Evolutionary conservation across 2,329 filamentous ascomycete genomes (phyloP).

Genomic region (Pyrenophora tritici-repentis): DNA sequence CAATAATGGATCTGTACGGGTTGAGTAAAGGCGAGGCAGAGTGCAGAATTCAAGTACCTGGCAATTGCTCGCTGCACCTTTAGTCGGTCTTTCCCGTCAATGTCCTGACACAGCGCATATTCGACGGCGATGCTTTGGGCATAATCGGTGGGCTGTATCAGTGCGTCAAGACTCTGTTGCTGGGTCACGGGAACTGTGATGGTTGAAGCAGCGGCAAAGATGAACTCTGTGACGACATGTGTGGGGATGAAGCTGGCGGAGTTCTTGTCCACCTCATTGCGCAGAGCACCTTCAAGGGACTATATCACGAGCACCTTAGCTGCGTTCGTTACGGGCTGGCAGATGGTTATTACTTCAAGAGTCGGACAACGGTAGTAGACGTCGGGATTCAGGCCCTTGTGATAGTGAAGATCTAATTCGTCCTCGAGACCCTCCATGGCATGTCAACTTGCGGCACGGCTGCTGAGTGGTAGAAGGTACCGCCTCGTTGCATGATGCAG

Average conservation of each 20-base stretch:
- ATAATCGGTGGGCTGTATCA: constrained; percentile 35
- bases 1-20: constrained; percentile 32
- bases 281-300: constrained; percentile 37
- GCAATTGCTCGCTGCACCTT: constrained; percentile 38
- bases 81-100: constrained; percentile 35
- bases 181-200: constrained; percentile 38
- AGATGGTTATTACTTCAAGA: constrained; percentile 28
- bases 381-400: constrained; percentile 35
- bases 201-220: constrained; percentile 37
- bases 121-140: constrained; percentile 38
- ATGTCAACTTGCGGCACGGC: background rate
- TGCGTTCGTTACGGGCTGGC: constrained; percentile 2
- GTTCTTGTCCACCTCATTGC: constrained; percentile 36
- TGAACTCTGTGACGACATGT: constrained; percentile 40
- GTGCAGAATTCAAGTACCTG: constrained; percentile 17
- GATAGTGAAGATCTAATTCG: constrained; percentile 39
- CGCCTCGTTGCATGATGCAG: constrained; percentile 3
- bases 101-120: constrained; percentile 32
- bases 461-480: constrained; percentile 7
- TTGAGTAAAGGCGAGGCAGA: constrained; percentile 6
- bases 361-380: constrained; percentile 42
- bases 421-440: constrained; percentile 40
- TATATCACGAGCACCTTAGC: constrained; percentile 24
- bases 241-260: constrained; percentile 37
- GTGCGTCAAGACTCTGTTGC: constrained; percentile 29